These are phyloP conservation scores for Geranium rotundifolium DNA, from an alignment of 345 rosid genomes.

Conservation along the genomic window DNA sequence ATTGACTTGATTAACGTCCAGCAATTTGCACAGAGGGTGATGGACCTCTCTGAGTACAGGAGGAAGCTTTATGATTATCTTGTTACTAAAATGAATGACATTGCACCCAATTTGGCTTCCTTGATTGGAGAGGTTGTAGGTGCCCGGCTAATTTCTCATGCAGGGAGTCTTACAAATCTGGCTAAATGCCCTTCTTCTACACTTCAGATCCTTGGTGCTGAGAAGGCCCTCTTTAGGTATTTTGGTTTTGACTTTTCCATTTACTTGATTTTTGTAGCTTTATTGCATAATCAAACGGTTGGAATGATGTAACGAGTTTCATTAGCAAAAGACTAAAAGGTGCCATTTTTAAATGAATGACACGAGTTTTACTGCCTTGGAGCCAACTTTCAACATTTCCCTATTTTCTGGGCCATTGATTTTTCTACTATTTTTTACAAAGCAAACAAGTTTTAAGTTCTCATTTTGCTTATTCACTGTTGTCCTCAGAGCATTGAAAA, in stretches of 20 bases:
- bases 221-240: conserved; percentile 92
- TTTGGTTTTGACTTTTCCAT: neutral
- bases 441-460: neutral
- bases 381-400: too few relatives aligned
- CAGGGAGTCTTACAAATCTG: conserved; percentile 92
- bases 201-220: conserved; percentile 97
- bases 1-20: conserved; percentile 82
- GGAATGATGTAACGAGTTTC: neutral
- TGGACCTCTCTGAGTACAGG: conserved; percentile 78
- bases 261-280: neutral
- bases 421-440: too few relatives aligned
- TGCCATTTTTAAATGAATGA: too few relatives aligned
- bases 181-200: conserved; percentile 99
- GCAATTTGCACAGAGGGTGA: conserved; percentile 69
- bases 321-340: too few relatives aligned
- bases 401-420: too few relatives aligned
- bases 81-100: conserved; percentile 76
- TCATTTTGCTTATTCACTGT: neutral
- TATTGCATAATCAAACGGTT: too few relatives aligned
- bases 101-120: conserved; percentile 90
- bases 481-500: conserved; percentile 65
- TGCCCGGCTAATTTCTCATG: conserved; percentile 92
- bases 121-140: conserved; percentile 91
- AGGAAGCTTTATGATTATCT: conserved; percentile 81
- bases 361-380: too few relatives aligned